Base-by-base conservation (phyloP, 2,329 filamentous ascomycete species). In the Zymoseptoria crescenta region DNA sequence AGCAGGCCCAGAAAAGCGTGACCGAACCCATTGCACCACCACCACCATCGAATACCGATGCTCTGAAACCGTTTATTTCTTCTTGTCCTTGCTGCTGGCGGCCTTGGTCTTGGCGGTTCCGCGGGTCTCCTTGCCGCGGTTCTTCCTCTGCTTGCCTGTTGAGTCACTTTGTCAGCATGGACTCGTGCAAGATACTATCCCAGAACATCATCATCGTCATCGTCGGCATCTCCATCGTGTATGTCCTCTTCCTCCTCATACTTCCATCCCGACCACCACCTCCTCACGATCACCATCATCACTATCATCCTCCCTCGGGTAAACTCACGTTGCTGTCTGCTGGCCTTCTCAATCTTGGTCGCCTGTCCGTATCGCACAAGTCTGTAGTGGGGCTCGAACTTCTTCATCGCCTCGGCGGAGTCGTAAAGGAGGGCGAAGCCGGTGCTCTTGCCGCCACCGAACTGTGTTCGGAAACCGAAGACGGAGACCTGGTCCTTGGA, bases 111-210 rank as follows among this genome's bases (percentile, higher is more conserved):
- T 99, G 75, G 91, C 93, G 74, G 91, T 96, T 78, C 94, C 94
- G 73, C 94, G 89, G 80, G 96, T 88, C 77, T 93, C 94, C 91
- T 99, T 97, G 82, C 89, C 87, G 80, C 93, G 87, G 90, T 99
- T 99, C 91, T 99, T 99, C 84, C 94, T 89, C 84, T 97, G 94
- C 86, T 99, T 99, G 88, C 93, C 93, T 97, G 81, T 56, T 20
- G 27, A 28, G 29, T 27, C 20, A 29, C 21, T 55, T 41, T 59
- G 60, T 67, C 54, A 67, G 65, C 58, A 56, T 62, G 20, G 21
- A 19, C 19, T 29, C 24, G 20, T 52, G 51, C 19, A 19, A n/a
- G 51, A 29, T 27, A 2, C 5, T 30, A 9, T 52, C 13, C 30
- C n/a, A 56, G 9, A 8, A 9, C 16, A 50, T 51, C 50, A 24